These are phyloP conservation scores for Lachnellula suecica DNA, from an alignment of 2,329 filamentous ascomycete genomes.

Conservation along the genomic window DNA sequence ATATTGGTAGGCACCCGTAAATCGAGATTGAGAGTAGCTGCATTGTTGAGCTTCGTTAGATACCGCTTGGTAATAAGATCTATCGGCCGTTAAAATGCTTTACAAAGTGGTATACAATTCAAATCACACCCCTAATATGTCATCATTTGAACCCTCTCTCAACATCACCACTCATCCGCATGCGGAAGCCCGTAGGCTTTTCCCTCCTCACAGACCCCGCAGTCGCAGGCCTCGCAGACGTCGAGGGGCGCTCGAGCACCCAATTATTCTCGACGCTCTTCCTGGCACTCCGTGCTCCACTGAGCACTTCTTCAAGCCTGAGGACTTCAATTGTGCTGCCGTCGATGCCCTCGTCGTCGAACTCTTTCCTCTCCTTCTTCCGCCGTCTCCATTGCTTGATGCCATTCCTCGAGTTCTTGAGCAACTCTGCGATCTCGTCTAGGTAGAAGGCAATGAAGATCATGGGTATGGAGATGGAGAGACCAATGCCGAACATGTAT, in stretches of 20 bases:
- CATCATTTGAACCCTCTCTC: slow-evolving; percentile 17
- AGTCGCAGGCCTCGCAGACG: slow-evolving; percentile 5
- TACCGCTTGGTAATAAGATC: no score
- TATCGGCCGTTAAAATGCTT: background rate
- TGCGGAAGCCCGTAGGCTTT: slow-evolving; percentile 24
- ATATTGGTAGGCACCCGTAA: no score
- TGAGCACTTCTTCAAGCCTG: slow-evolving; percentile 20
- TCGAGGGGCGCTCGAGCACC: slow-evolving; percentile 19
- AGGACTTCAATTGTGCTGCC: slow-evolving; percentile 11
- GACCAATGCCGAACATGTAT: slow-evolving; percentile 29
- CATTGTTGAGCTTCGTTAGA: no score
- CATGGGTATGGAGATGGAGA: slow-evolving; percentile 24
- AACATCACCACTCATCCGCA: slow-evolving; percentile 23
- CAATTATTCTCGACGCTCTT: slow-evolving; percentile 25
- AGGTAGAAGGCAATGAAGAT: slow-evolving; percentile 25
- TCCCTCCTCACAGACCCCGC: slow-evolving; percentile 1
- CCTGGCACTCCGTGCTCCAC: slow-evolving; percentile 17
- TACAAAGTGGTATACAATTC: background rate
- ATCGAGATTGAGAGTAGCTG: no score
- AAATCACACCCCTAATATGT: background rate
- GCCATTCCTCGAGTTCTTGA: slow-evolving; percentile 2
- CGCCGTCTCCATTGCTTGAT: background rate
- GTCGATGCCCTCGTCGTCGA: background rate
- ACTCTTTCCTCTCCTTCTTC: background rate
- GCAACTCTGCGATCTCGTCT: slow-evolving; percentile 21